Evolutionary conservation across 805 yeast species (phyloP).

Genomic region (Priceomyces fermenticarens): DNA sequence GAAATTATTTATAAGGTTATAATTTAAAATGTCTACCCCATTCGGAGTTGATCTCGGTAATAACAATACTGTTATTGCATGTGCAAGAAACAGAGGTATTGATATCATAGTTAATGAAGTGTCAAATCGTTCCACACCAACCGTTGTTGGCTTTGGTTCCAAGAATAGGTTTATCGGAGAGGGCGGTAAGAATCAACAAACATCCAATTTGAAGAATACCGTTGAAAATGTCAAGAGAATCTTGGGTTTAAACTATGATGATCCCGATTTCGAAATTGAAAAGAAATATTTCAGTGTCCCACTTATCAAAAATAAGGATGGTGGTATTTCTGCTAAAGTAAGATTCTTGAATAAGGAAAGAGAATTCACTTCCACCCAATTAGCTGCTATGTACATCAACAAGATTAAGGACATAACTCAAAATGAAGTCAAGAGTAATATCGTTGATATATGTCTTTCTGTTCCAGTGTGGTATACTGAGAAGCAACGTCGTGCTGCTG

Average conservation of each 20-base stretch:
- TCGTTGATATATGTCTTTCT: constrained; percentile 86
- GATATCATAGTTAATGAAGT: constrained; percentile 98
- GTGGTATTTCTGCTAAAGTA: constrained; percentile 81
- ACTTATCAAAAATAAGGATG: constrained; percentile 66
- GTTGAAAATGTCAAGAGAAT: constrained; percentile 93
- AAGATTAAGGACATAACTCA: constrained; percentile 79
- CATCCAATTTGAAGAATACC: constrained; percentile 94
- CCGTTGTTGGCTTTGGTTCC: constrained; percentile 83
- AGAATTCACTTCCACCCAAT: constrained; percentile 82
- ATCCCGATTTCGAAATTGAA: constrained; percentile 78
- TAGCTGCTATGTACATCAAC: constrained; percentile 91
- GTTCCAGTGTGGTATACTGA: constrained; percentile 98
- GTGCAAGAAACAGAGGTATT: constrained; percentile 98
- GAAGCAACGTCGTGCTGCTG: constrained; percentile 91
- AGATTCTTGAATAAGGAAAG: constrained; percentile 75
- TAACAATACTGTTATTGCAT: constrained; percentile 85
- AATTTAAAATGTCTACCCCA: constrained; percentile 72
- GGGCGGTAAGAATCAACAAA: constrained; percentile 92
- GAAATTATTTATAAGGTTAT: constrained; percentile 3
- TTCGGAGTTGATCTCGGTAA: constrained; percentile 98
- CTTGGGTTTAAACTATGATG: constrained; percentile 69
- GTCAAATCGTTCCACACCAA: constrained; percentile 94
- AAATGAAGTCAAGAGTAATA: constrained; percentile 77
- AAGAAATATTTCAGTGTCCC: constrained; percentile 69
- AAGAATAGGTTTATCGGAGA: constrained; percentile 94